Evolutionary conservation across 23 red algal genomes (phyloP), one percentile per base, ranked within the genome.

Genomic region (Gracilaria domingensis): DNA sequence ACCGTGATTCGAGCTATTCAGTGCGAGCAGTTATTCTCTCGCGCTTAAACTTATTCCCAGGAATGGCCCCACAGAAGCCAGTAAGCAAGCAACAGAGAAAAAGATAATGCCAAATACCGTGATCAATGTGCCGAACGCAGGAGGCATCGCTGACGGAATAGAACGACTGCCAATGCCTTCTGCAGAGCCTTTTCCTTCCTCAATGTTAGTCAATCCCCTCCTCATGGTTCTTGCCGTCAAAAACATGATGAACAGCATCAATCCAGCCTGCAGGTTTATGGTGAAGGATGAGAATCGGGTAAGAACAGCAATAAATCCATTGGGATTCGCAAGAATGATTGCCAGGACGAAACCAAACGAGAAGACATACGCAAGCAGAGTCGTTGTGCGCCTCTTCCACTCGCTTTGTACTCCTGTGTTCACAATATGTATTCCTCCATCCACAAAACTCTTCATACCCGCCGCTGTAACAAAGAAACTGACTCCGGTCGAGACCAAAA

Each of bases 381-480:
- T 74, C n/a, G 64, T 30, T 33, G 76, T 39, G 38, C 21, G 45
- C 23, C 40, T 60, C 50, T 81, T 81, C 69, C 69, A 74, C 21
- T 9, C 69, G 23, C 34, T 23, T 7, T 74, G 6, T 44, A 87
- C 28, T 26, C 75, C 75, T 14, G 47, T 69, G 30, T 65, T 76
- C 33, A 75, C 37, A 17, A 94, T 61, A 35, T 56, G 74, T 33
- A 72, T 26, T 13, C 62, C 86, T n/a, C 95, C 95, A 77, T 94
- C 95, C 18, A 98, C 83, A 66, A 92, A 87, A 75, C 89, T 89
- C 79, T 88, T 89, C 71, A 90, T 67, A 14, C 95, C 95, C 14
- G 91, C 88, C 47, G 91, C 91, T 37, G 75, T 90, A 17, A 98
- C 95, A 60, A 93, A 81, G 87, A 94, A 98, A 44, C 88, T 93